Evolutionary conservation across 345 rosid species (phyloP).

Genomic region (Eucalyptus marginata): DNA sequence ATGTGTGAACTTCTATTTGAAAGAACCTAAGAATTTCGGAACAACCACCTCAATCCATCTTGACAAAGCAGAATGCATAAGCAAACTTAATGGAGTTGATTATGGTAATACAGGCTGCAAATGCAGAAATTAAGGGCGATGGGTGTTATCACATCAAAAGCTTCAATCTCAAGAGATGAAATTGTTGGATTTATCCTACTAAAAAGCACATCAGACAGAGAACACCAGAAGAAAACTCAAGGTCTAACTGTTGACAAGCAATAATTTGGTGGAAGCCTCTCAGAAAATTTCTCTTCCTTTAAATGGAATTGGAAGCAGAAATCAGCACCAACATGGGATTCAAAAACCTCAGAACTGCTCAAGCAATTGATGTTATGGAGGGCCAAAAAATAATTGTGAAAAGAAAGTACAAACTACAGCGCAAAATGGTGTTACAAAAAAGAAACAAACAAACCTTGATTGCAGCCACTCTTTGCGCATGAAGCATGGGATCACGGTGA

Average conservation of each 20-base stretch:
- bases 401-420: background rate
- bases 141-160: background rate
- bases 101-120: background rate
- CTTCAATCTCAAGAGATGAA: background rate
- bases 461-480: slow-evolving; percentile 85
- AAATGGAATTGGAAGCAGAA: background rate
- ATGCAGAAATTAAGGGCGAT: background rate
- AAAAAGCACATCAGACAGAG: background rate
- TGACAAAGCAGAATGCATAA: background rate
- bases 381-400: background rate
- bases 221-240: background rate
- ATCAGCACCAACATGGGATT: background rate
- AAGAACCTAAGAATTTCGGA: background rate
- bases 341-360: background rate
- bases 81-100: background rate
- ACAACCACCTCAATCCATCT: background rate
- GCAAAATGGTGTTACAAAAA: background rate
- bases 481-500: slow-evolving; percentile 75
- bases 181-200: background rate
- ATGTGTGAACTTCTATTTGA: background rate
- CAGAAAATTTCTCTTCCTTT: background rate
- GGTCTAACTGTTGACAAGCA: background rate
- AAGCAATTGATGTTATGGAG: background rate
- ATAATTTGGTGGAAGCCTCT: background rate
- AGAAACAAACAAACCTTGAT: slow-evolving; percentile 50